Percentiles rank a stretch among this genome's conserved stretches.
phyloP scores from a whole-genome alignment of 106 monocot species.

The Dendrobium officinale region DNA sequence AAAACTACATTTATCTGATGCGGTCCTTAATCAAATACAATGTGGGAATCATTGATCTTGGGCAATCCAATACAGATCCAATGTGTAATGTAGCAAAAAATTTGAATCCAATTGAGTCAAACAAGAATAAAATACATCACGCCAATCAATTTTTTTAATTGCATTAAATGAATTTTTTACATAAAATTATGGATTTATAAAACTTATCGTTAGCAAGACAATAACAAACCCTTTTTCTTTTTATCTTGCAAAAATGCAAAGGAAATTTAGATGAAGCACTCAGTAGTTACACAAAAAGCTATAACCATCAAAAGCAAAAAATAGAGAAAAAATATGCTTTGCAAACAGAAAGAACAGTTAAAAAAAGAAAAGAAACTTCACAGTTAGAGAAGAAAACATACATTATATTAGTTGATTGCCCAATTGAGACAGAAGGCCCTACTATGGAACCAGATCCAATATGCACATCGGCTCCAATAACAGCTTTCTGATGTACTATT shows the following conservation, averaged over 20 bases:
- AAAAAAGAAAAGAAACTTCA: not conserved
- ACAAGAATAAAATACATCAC: not conserved
- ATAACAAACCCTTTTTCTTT: too few relatives aligned
- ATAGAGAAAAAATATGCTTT: not conserved
- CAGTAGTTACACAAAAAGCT: not conserved
- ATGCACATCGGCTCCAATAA: constrained; percentile 50
- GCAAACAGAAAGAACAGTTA: not conserved
- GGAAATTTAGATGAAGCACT: not conserved
- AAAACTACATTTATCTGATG: too few relatives aligned
- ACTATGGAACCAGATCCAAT: constrained; percentile 83
- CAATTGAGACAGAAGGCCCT: constrained; percentile 71
- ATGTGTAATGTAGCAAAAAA: not conserved
- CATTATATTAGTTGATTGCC: constrained; percentile 69
- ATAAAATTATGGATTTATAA: not conserved
- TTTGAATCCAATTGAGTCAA: not conserved
- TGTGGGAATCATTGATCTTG: not conserved
- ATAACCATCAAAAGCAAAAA: not conserved
- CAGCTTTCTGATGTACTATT: constrained; percentile 58
- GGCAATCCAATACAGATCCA: not conserved
- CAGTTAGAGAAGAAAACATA: constrained; percentile 18
- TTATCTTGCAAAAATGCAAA: not conserved
- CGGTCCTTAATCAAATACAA: not conserved
- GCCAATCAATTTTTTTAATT: too few relatives aligned
- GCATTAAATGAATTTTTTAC: too few relatives aligned
- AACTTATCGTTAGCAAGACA: not conserved